Conservation (phyloP, 2,329 filamentous ascomycete species). For the Ophiosphaerella korrae region DNA sequence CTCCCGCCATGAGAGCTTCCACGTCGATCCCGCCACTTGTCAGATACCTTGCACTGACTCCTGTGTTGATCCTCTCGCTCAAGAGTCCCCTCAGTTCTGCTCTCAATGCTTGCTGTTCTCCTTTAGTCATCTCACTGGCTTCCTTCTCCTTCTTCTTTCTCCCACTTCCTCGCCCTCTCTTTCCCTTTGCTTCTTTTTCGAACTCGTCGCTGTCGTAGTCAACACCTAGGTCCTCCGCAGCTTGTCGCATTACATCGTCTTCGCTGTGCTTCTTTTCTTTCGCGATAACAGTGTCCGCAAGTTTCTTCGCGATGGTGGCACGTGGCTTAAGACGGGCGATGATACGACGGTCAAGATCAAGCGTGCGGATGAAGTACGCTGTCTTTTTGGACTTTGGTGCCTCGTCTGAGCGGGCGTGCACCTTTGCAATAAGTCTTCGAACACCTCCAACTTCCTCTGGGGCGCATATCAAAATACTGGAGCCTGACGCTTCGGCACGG, state of each 20-base stretch:
- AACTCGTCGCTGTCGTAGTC: slow-evolving; percentile 93
- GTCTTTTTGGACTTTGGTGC: slow-evolving; percentile 56
- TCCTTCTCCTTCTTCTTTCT: slow-evolving; percentile 76
- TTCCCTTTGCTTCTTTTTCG: slow-evolving; percentile 62
- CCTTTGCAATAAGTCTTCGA: slow-evolving; percentile 81
- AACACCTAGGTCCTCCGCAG: slow-evolving; percentile 90
- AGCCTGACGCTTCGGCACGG: slow-evolving; percentile 75
- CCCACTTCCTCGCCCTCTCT: slow-evolving; percentile 68
- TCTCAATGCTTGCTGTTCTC: slow-evolving; percentile 70
- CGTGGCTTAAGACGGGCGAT: slow-evolving; percentile 77
- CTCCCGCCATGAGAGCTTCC: slow-evolving; percentile 67
- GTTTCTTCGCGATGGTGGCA: slow-evolving; percentile 79
- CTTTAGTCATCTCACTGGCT: slow-evolving; percentile 70
- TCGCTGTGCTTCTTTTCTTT: slow-evolving; percentile 87
- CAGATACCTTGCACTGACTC: slow-evolving; percentile 85
- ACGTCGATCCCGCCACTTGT: slow-evolving; percentile 85
- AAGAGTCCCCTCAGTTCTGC: slow-evolving; percentile 75
- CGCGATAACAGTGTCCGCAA: slow-evolving; percentile 80
- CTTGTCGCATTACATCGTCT: slow-evolving; percentile 80
- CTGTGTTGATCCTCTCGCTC: slow-evolving; percentile 76
- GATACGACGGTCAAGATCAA: slow-evolving; percentile 82
- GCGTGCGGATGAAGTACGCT: slow-evolving; percentile 73
- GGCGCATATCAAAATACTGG: slow-evolving; percentile 85
- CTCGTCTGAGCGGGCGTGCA: slow-evolving; percentile 68
- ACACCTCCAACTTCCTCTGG: slow-evolving; percentile 90